phyloP scores from a whole-genome alignment of 768 basidiomycete species.

The Leucocoprinus sp. region DNA sequence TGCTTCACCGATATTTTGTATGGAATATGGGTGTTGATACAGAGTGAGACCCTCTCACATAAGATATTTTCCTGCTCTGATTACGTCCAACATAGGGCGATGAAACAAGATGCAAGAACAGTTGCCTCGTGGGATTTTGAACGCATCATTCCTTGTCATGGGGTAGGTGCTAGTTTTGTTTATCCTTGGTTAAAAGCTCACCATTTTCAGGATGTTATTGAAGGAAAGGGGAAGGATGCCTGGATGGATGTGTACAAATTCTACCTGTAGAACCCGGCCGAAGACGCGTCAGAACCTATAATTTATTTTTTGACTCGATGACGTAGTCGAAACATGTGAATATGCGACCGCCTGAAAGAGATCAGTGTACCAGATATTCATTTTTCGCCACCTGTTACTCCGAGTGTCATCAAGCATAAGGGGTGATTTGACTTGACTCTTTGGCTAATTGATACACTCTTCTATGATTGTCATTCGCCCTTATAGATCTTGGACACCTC shows the following conservation, averaged over 20 bases:
- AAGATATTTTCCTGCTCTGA: not conserved
- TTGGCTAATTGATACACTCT: too few species aligned
- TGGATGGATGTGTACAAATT: constrained; percentile 37
- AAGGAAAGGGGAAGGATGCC: constrained; percentile 47
- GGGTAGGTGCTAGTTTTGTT: constrained; percentile 21
- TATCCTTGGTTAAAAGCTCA: not conserved
- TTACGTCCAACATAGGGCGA: constrained; percentile 31
- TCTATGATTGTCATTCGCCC: too few species aligned
- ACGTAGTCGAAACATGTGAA: too few species aligned
- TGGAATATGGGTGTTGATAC: constrained; percentile 30
- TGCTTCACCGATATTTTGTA: constrained; percentile 25
- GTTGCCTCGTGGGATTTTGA: constrained; percentile 71
- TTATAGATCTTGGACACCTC: too few species aligned
- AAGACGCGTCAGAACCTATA: too few species aligned
- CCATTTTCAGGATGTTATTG: constrained; percentile 50
- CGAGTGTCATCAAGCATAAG: too few species aligned
- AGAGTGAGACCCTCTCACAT: constrained; percentile 19
- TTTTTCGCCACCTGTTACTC: too few species aligned
- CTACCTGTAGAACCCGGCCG: too few species aligned
- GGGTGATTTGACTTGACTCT: too few species aligned
- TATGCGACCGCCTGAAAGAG: too few species aligned
- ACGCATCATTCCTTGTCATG: constrained; percentile 68
- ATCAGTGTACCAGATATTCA: too few species aligned
- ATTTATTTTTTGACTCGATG: too few species aligned
- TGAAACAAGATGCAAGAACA: constrained; percentile 55